Evolutionary conservation across 257 asterid genomes (phyloP).

Genomic region (Ajuga chamaepitys): DNA sequence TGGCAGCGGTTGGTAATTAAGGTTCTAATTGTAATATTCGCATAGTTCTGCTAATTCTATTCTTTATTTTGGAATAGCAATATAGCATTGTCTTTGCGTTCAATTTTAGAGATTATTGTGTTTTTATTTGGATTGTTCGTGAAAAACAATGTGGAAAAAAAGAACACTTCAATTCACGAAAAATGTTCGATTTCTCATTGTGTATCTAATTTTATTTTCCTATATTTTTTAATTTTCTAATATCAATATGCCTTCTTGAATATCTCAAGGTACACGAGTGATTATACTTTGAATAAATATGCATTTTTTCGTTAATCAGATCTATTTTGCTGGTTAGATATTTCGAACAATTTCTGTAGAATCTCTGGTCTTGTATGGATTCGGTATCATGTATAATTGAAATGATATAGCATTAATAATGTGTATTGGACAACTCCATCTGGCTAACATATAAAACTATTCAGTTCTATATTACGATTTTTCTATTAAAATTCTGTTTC

Average conservation of each 20-base stretch:
- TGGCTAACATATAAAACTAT: background rate
- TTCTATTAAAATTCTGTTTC: background rate
- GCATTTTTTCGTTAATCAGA: background rate
- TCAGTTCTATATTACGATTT: background rate
- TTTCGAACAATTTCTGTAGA: background rate
- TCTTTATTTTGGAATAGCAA: background rate
- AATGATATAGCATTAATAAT: background rate
- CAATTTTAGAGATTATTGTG: background rate
- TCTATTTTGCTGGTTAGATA: background rate
- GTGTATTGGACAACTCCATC: background rate
- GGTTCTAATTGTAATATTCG: background rate
- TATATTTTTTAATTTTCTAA: background rate
- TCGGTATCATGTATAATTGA: background rate
- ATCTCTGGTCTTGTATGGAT: background rate
- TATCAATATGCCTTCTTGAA: background rate
- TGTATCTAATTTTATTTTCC: background rate
- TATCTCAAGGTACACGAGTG: background rate
- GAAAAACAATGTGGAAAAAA: too few species aligned
- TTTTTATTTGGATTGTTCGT: background rate
- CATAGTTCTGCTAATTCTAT: background rate
- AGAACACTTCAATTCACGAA: background rate
- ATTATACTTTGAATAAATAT: background rate
- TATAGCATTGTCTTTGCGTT: background rate
- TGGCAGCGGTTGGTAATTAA: background rate
- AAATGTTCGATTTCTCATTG: background rate